A percentile compares a stretch with the other conserved stretches of the same genome.
These are phyloP conservation scores for Dimocarpus longan DNA, from an alignment of 345 rosid species.

Conservation along the genomic window DNA sequence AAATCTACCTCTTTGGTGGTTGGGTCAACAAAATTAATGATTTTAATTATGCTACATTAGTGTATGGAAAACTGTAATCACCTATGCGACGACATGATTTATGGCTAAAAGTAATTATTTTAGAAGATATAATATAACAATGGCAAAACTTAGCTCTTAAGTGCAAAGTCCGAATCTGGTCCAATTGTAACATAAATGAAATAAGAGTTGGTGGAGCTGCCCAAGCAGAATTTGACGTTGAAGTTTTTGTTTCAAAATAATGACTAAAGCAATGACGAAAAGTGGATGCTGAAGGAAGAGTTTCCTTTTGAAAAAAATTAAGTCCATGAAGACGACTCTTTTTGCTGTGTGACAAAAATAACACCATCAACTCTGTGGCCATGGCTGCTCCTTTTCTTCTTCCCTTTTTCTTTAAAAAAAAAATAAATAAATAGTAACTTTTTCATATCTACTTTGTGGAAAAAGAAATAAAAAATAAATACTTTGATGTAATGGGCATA, in stretches of 20 bases:
- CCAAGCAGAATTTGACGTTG: not conserved
- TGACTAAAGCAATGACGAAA: constrained; percentile 28
- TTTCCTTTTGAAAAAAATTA: not conserved
- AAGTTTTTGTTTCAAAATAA: not conserved
- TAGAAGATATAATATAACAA: no score
- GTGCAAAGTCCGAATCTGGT: not conserved
- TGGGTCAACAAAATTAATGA: no score
- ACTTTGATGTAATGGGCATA: no score
- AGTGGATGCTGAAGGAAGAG: not conserved
- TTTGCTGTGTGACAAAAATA: not conserved
- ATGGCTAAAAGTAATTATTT: no score
- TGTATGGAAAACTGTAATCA: no score
- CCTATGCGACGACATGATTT: no score
- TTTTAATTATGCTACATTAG: no score
- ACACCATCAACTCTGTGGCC: not conserved
- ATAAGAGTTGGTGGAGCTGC: not conserved
- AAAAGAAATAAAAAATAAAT: no score
- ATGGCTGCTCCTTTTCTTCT: not conserved
- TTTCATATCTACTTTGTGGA: not conserved
- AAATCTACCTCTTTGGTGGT: no score
- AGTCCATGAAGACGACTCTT: not conserved
- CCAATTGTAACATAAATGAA: not conserved
- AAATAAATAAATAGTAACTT: not conserved
- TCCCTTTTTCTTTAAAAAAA: not conserved
- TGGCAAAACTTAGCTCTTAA: no score